Evolutionary conservation across 2,329 filamentous ascomycete species (phyloP), one percentile per base, ranked within the genome.

Genomic region (Aspergillus floridensis): DNA sequence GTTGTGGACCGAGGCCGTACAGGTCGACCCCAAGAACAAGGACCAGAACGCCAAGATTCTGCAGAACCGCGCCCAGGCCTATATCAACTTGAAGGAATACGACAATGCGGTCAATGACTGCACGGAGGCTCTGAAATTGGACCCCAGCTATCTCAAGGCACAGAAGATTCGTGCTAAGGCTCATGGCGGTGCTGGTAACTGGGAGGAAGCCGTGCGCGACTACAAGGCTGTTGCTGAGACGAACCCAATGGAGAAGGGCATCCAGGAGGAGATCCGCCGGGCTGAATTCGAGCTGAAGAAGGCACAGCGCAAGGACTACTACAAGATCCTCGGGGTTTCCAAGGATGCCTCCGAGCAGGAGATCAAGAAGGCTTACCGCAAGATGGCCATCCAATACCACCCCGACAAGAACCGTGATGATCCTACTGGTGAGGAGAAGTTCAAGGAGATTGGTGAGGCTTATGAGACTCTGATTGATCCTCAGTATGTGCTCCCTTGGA

Each of bases 231-330:
- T 98, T 60, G 85, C 89, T 53, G 93, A 98, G 74, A 80, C 87
- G 60, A 91, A 95, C 66, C 93, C 93, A 2, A 84, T 88, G 63
- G 95, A 99, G 74, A 86, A 88, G 47, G 86, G 84, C 14, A 88
- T 98, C 61, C 82, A 84, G 54, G 93, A 90, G 76, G 95, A 99
- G 70, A 86, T 98, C 49, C 88, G 91, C 59, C 90, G 88, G 69
- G 95, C 93, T 1, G 93, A 99, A 79, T 81, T 97, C 26, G 95
- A 99, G 79, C 81, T 98, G 64, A 99, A 99, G 87, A 98, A 98
- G 88, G 90, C 90, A 75, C 90, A 93, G 79, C 85, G 95, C 63
- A 99, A 99, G 79, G 95, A 99, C 73, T 98, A 96, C 80, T 99
- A 99, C 82, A 97, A 97, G 85, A 96, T 98, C 66, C 86, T 99